Evolutionary conservation across 2,329 filamentous ascomycete species (phyloP), one percentile per base, ranked within the genome.

Genomic region (Teratosphaeria viscida): DNA sequence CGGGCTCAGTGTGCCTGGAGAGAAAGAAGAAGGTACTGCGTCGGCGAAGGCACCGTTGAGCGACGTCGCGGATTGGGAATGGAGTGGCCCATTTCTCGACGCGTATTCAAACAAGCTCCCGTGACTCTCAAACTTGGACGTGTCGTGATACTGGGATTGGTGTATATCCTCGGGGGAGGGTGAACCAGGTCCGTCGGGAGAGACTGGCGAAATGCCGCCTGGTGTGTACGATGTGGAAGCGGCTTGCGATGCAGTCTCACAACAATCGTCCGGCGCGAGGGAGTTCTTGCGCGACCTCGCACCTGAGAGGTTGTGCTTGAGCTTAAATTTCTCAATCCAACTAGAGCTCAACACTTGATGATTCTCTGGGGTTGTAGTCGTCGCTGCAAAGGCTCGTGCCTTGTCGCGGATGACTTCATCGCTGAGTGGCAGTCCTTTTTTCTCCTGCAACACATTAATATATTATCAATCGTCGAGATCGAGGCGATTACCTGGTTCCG

Each of bases 301-400:
- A 43, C 80, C 78, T 65, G 78, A 73, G 11, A 87, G 70, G 63
- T 82, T 85, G 72, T 95, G 87, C 76, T 92, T 96, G 71, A 90
- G 85, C 78, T 96, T 96, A 79, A 97, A 97, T 72, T 94, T 95
- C 70, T 96, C 90, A 37, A 97, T 81, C 92, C 92, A 96, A 65
- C 81, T 85, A 34, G 84, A 79, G 65, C 84, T 94, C 64, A 90
- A 82, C 67, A 87, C 89, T 59, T 87, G 74, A 56, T 89, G 84
- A 63, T 81, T 85, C 58, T 95, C 90, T 3, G 85, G 82, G 60
- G 85, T 84, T 29, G 85, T 85, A 37, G 84, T 87, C 49, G 82
- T 85, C 27, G 67, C 65, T 5, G 67, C 62, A 72, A 96, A 96
- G 63, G 90, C 86, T 56, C 82, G 82, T 1, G 90, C 90, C 74